Base-by-base conservation (phyloP, 495 filamentous ascomycete species). In the Trichoderma asperelloides region DNA sequence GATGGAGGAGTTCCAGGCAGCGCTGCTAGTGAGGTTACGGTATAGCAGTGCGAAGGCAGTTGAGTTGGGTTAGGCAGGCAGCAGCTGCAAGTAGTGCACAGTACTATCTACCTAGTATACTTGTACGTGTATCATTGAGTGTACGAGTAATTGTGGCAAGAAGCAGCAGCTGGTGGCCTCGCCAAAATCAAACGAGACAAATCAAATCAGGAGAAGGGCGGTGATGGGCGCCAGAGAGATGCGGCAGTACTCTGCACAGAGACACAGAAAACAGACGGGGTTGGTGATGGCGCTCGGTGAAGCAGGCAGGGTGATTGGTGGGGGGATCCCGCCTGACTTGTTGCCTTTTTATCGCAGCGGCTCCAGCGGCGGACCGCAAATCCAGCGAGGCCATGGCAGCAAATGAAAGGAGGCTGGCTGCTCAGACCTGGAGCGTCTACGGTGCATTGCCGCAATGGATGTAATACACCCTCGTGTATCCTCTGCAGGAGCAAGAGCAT, bases 271-370 rank as follows among this genome's bases (percentile, higher is more conserved):
- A 28, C 1, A n/a, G 23, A 60, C 55, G 55, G 55, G 55, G 55
- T 60, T 60, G 55, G 55, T 60, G 55, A 60, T 60, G 55, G 55
- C 6, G 51, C 55, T 60, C 55, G 55, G 55, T 60, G 55, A 60
- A 60, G 55, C 55, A 60, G 23, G 49, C 49, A 55, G 55, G 55
- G 23, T 60, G 55, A 60, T 60, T 60, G 55, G 55, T 60, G 55
- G 55, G 27, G 55, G 12, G 23, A n/a, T 51, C 18, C 16, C 55
- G 55, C 23, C 55, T 30, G 23, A n/a, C 55, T 28, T 21, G 15
- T 9, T 60, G 5, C 25, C 15, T 28, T 8, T 47, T 47, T n/a
- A 47, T 47, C 43, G 13, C 43, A 47, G 43, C 43, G 33, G 33
- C 33, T 37, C 33, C 33, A 37, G 33, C 33, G 33, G 33, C 33